Conservation (phyloP, 805 yeast genomes). For the Candida hungchunana region DNA sequence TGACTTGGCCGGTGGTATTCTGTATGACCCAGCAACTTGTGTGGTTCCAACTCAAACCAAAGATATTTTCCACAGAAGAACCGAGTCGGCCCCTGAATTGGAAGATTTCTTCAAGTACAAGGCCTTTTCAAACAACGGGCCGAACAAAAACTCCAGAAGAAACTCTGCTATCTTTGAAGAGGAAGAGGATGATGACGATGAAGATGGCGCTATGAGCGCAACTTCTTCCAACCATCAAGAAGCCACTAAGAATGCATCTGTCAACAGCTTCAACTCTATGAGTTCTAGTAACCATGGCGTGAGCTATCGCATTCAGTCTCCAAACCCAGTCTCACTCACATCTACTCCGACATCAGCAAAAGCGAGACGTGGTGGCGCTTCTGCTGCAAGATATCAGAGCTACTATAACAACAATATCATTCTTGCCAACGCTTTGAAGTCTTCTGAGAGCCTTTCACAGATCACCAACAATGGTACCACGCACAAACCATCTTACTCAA, state of each 20-base stretch:
- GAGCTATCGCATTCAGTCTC: constrained; percentile 7
- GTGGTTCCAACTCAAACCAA: constrained; percentile 27
- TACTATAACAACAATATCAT: constrained; percentile 42
- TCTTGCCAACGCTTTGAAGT: constrained; percentile 42
- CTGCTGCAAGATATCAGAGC: constrained; percentile 46
- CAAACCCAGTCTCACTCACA: constrained; percentile 11
- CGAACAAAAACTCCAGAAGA: constrained; percentile 17
- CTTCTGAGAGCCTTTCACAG: constrained; percentile 30
- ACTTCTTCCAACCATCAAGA: constrained; percentile 15
- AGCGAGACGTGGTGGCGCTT: constrained; percentile 32
- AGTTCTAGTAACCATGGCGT: constrained; percentile 3
- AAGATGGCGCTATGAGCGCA: constrained; percentile 15
- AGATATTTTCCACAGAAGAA: constrained; percentile 39
- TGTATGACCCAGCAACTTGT: constrained; percentile 26
- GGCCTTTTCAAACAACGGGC: constrained; percentile 8
- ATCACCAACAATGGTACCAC: constrained; percentile 3
- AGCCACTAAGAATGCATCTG: constrained; percentile 20
- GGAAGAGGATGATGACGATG: constrained; percentile 27
- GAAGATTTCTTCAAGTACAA: constrained; percentile 29
- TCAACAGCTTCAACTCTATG: constrained; percentile 17
- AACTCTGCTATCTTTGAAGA: constrained; percentile 31
- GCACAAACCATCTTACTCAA: constrained; percentile 21
- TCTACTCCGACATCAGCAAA: constrained; percentile 29
- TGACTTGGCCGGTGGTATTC: constrained; percentile 45
- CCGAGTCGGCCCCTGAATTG: constrained; percentile 55